These are phyloP conservation scores for Cyclotella kingstonii DNA, from an alignment of 108 stramenopile species.

Conservation along the genomic window DNA sequence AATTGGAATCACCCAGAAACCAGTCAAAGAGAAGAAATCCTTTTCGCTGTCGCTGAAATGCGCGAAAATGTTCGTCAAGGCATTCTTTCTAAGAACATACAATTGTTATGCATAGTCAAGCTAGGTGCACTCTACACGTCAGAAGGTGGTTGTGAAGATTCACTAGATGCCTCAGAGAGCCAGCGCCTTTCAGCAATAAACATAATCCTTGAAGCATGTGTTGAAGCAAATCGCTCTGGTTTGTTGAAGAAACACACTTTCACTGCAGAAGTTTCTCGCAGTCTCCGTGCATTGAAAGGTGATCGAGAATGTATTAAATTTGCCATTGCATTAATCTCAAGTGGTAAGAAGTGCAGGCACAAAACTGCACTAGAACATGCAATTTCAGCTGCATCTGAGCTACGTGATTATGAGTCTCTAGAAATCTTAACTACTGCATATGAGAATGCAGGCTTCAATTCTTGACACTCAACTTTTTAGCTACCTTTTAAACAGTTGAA, in stretches of 20 bases:
- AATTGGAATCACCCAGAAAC: slow-evolving; percentile 68
- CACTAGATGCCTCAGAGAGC: slow-evolving; percentile 6
- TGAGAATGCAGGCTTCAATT: slow-evolving; percentile 33
- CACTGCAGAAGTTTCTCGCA: slow-evolving; percentile 32
- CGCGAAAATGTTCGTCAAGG: slow-evolving; percentile 32
- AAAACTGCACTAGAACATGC: slow-evolving; percentile 36
- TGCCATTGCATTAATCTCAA: slow-evolving; percentile 22
- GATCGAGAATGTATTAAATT: slow-evolving; percentile 35
- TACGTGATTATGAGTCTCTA: slow-evolving; percentile 26
- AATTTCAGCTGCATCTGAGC: slow-evolving; percentile 29
- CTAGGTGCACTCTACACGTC: slow-evolving; percentile 25
- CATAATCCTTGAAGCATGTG: slow-evolving; percentile 38
- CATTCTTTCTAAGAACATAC: slow-evolving; percentile 41
- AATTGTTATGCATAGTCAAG: slow-evolving; percentile 38
- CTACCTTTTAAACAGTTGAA: not conserved
- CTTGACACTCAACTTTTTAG: slow-evolving; percentile 5
- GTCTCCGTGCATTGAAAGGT: slow-evolving; percentile 33
- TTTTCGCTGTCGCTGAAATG: slow-evolving; percentile 62
- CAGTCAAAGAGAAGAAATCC: slow-evolving; percentile 55
- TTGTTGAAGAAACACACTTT: slow-evolving; percentile 28
- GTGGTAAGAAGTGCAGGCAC: slow-evolving; percentile 17
- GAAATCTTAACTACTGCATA: slow-evolving; percentile 10
- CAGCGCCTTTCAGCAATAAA: slow-evolving; percentile 25
- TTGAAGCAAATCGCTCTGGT: slow-evolving; percentile 34
- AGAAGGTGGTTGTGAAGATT: not conserved